phyloP scores from a whole-genome alignment of 1,284 basidiomycete genomes.

The Rhodotorula sp. region DNA sequence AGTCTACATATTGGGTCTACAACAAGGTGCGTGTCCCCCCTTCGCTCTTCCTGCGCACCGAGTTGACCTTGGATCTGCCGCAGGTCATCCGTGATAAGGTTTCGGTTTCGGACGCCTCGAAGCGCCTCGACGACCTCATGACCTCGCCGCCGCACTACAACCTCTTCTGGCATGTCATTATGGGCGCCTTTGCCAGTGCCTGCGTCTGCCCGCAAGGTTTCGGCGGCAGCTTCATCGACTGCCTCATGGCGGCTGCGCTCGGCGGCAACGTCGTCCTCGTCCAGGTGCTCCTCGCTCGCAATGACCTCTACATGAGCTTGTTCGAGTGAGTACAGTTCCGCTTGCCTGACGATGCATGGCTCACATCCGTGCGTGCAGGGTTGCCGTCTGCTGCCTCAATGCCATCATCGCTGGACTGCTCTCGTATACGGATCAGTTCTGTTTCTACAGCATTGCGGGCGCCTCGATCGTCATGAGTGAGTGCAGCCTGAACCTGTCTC shows the following conservation, averaged over 20 bases:
- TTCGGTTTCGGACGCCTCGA: conserved; percentile 74
- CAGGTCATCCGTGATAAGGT: conserved; percentile 61
- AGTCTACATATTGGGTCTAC: conserved; percentile 72
- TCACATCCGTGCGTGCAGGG: conserved; percentile 46
- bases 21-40: conserved; percentile 58
- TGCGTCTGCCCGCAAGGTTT: conserved; percentile 64
- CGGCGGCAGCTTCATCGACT: conserved; percentile 76
- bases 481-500: conserved; percentile 2
- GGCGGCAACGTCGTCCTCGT: conserved; percentile 75
- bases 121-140: conserved; percentile 76
- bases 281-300: conserved; percentile 65
- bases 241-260: conserved; percentile 70
- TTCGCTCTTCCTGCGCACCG: background rate
- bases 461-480: conserved; percentile 77
- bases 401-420: conserved; percentile 75
- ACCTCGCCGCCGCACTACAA: conserved; percentile 59
- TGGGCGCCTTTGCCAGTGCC: conserved; percentile 77
- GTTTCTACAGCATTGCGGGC: conserved; percentile 81
- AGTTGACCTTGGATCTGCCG: conserved; percentile 41
- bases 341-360: too few relatives aligned
- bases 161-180: conserved; percentile 65
- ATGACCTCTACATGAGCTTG: conserved; percentile 78
- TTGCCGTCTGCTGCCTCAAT: conserved; percentile 75
- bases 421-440: conserved; percentile 68
- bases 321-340: conserved; percentile 59